Evolutionary conservation across 306 rosid genomes (phyloP).

Genomic region (Lathyrus oleraceus): DNA sequence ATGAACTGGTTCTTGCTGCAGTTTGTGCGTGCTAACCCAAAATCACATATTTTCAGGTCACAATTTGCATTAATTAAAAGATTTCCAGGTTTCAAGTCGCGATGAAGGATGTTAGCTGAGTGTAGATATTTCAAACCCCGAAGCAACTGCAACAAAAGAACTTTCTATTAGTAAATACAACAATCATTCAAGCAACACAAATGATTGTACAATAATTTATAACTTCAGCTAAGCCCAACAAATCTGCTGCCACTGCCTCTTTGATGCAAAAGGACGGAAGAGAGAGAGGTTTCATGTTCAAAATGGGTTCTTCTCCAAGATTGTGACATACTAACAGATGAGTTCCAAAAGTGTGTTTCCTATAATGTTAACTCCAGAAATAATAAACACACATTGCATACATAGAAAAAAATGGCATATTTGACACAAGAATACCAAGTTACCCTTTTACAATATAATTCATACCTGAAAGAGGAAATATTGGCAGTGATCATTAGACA

Average conservation of each 20-base stretch:
- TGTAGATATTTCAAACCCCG: slow-evolving; percentile 91
- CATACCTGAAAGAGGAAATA: slow-evolving; percentile 95
- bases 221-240: neutral
- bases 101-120: slow-evolving; percentile 94
- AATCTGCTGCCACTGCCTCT: neutral
- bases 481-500: slow-evolving; percentile 86
- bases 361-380: slow-evolving; percentile 21
- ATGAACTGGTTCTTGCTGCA: slow-evolving; percentile 81
- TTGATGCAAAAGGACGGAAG: neutral
- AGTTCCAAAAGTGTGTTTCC: neutral
- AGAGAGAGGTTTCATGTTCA: too few relatives aligned
- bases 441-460: neutral
- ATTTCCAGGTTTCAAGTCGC: slow-evolving; percentile 95
- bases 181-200: slow-evolving; percentile 25
- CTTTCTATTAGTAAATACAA: slow-evolving; percentile 38
- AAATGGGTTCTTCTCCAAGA: neutral
- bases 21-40: slow-evolving; percentile 86
- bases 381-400: slow-evolving; percentile 14
- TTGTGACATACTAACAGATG: slow-evolving; percentile 14
- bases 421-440: slow-evolving; percentile 8
- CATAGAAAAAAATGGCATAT: neutral
- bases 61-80: slow-evolving; percentile 91
- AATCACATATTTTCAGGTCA: slow-evolving; percentile 93
- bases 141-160: slow-evolving; percentile 66
- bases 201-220: neutral